These are phyloP conservation scores for Prosopis cineraria DNA, from an alignment of 306 rosid species.

Conservation along the genomic window DNA sequence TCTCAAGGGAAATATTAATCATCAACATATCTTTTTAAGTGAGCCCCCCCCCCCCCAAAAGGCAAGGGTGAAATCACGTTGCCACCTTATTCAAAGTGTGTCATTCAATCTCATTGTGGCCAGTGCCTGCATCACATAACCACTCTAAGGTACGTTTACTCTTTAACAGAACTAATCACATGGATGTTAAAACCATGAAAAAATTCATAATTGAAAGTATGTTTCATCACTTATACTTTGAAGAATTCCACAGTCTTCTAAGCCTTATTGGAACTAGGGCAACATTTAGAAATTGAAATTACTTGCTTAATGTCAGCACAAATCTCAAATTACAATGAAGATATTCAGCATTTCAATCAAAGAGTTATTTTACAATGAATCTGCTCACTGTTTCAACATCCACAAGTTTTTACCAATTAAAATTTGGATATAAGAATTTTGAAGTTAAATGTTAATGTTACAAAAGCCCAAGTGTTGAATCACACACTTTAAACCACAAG, in stretches of 20 bases:
- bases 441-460: neutral
- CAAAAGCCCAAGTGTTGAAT: neutral
- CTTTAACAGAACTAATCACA: neutral
- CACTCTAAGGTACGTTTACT: neutral
- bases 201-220: neutral
- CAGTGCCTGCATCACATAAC: too few relatives aligned
- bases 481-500: neutral
- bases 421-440: neutral
- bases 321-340: neutral
- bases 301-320: neutral
- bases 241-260: neutral
- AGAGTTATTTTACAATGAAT: neutral
- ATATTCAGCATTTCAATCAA: neutral
- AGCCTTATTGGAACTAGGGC: neutral
- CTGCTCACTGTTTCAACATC: neutral
- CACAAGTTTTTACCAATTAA: neutral
- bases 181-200: neutral
- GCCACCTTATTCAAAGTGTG: neutral
- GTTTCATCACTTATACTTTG: neutral
- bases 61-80: neutral
- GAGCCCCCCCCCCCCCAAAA: neutral
- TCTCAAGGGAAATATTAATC: constrained; percentile 6
- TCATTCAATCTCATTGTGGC: neutral
- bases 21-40: neutral
- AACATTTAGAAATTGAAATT: neutral